Base-by-base conservation (phyloP, 768 basidiomycete genomes). In the Mycena pura region DNA sequence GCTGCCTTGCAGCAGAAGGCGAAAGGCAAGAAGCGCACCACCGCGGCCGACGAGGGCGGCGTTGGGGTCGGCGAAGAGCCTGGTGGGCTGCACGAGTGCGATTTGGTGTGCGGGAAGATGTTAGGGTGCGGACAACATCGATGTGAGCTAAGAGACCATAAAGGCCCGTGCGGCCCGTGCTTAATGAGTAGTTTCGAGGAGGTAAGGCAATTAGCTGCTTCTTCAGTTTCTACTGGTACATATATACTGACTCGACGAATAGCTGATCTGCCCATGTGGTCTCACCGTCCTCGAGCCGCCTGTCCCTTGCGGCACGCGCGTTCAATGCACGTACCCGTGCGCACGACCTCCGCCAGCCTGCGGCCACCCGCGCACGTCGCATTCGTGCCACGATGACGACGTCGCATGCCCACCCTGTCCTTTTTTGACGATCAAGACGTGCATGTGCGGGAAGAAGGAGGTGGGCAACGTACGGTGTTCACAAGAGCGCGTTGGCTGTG, bases 111-210 rank as follows among this genome's bases (percentile, higher is more conserved):
- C 63, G 88, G 86, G 14, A 92, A 89, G 71, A 67, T 80, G 66
- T 79, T 96, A 25, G 76, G 73, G 46, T 94, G 94, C 64, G 93
- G 93, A 0, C 85, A 89, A 47, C 94, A 96, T 71, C 77, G 73
- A 6, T 99, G 96, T 71, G 87, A 90, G 60, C 81, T 82, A 68
- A 78, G 80, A 38, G 96, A 99, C 71, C 96, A 99, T 73, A 84
- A 80, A 58, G 93, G 94, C 0, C 75, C 82, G 0, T 99, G 97
- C 72, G 87, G 84, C 1, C 82, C 88, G 21, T 99, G 97, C 74
- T 77, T 96, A 49, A 84, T 88, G 72, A 94, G 94, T 43, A 89
- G 90, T 1, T 99, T 96, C 67, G 95, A 98, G 39, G 97, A 99
- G 86, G 89, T 90, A 63, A 28, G 84, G n/a, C n/a, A n/a, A n/a